Evolutionary conservation across 352 stramenopile genomes (phyloP).

Genomic region (Phytophthora uliginosa): DNA sequence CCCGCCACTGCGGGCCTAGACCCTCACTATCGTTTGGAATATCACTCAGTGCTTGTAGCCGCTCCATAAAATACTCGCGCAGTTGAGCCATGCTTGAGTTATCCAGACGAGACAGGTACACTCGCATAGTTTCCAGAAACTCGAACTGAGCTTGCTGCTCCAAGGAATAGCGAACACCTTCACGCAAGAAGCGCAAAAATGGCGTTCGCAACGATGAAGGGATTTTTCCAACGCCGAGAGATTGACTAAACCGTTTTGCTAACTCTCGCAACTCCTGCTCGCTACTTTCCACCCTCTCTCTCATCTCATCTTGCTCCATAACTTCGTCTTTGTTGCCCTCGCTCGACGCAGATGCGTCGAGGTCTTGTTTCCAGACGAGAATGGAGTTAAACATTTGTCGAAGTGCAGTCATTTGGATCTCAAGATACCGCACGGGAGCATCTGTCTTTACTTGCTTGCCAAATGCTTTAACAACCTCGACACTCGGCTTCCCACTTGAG

Average conservation of each 20-base stretch:
- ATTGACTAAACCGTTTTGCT: conserved; percentile 85
- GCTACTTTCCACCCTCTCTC: conserved; percentile 58
- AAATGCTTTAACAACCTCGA: conserved; percentile 86
- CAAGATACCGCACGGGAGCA: conserved; percentile 81
- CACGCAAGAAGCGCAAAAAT: conserved; percentile 87
- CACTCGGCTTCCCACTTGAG: conserved; percentile 51
- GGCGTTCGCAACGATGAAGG: conserved; percentile 65
- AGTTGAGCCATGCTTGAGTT: conserved; percentile 69
- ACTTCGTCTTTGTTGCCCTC: conserved; percentile 31
- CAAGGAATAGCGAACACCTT: conserved; percentile 82
- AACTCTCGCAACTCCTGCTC: conserved; percentile 75
- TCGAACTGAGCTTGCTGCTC: conserved; percentile 65
- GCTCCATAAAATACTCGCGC: conserved; percentile 74
- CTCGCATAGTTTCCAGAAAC: conserved; percentile 77
- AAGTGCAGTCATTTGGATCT: conserved; percentile 91
- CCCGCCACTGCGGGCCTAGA: conserved; percentile 57
- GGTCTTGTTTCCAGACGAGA: conserved; percentile 71
- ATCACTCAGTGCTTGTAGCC: conserved; percentile 57
- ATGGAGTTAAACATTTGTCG: conserved; percentile 76
- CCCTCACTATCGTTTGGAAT: conserved; percentile 51
- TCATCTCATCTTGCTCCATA: conserved; percentile 64
- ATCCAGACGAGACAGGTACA: conserved; percentile 83
- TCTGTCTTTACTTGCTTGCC: conserved; percentile 83
- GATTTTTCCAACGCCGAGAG: conserved; percentile 83
- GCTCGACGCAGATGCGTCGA: conserved; percentile 33